Evolutionary conservation across 2,329 filamentous ascomycete genomes (phyloP).

Genomic region (Colletotrichum neosansevieriae): DNA sequence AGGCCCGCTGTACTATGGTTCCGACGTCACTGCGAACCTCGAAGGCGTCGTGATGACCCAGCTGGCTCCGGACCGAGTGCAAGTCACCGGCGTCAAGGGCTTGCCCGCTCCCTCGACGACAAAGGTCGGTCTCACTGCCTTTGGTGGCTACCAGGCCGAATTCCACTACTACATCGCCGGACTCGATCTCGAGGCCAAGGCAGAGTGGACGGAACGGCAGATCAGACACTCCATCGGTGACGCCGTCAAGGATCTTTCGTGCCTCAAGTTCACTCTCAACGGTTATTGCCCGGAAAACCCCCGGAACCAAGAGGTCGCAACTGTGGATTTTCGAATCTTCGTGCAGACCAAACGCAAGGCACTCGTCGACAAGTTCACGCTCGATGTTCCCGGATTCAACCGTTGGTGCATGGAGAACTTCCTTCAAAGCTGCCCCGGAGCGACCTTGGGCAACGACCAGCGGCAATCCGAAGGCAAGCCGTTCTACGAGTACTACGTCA

Average conservation of each 20-base stretch:
- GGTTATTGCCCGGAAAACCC: conserved; percentile 41
- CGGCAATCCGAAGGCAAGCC: conserved; percentile 44
- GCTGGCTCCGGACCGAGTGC: conserved; percentile 47
- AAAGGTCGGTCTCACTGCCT: conserved; percentile 46
- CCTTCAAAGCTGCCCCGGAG: conserved; percentile 44
- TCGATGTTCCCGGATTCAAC: conserved; percentile 42
- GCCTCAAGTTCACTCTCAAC: conserved; percentile 41
- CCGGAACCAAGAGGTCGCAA: conserved; percentile 41
- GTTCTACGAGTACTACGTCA: conserved; percentile 45
- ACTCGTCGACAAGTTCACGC: conserved; percentile 36
- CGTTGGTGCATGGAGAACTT: conserved; percentile 44
- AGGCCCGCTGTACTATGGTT: conserved; percentile 51
- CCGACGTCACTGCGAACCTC: conserved; percentile 48
- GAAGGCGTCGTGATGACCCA: conserved; percentile 58
- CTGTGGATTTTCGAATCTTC: conserved; percentile 43
- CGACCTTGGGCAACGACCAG: conserved; percentile 44
- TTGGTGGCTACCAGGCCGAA: conserved; percentile 45
- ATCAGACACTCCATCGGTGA: conserved; percentile 48
- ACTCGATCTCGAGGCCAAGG: conserved; percentile 43
- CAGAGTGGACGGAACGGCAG: conserved; percentile 44
- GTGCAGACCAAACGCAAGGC: conserved; percentile 25
- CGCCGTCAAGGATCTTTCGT: conserved; percentile 41
- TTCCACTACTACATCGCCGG: conserved; percentile 43
- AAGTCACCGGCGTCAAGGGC: conserved; percentile 50
- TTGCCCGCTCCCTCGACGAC: conserved; percentile 49